Conservation (phyloP, 1,284 basidiomycete genomes). For the Boletus smithii region DNA sequence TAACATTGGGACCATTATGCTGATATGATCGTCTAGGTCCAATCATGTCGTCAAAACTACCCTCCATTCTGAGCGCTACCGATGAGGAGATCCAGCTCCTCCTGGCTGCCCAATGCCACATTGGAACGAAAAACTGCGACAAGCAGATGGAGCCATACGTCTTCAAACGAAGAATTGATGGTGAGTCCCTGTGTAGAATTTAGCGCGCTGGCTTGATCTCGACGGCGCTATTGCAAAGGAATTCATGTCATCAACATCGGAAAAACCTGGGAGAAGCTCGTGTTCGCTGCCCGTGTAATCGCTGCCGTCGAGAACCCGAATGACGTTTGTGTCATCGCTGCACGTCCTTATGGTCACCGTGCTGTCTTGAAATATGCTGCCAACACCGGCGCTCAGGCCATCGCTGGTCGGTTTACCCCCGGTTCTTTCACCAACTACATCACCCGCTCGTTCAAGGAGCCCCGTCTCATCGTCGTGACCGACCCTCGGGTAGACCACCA, state of each 20-base stretch:
- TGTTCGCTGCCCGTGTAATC: slow-evolving; percentile 91
- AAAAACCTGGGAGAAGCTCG: slow-evolving; percentile 99
- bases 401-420: slow-evolving; percentile 98
- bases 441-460: slow-evolving; percentile 99
- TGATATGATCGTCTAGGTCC: slow-evolving; percentile 32
- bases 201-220: slow-evolving; percentile 4
- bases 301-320: slow-evolving; percentile 96
- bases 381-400: slow-evolving; percentile 97
- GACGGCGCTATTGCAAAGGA: slow-evolving; percentile 45
- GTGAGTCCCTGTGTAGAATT: slow-evolving; percentile 44
- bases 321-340: slow-evolving; percentile 97
- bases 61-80: slow-evolving; percentile 88
- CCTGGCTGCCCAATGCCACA: slow-evolving; percentile 93
- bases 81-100: slow-evolving; percentile 97
- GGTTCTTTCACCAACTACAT: slow-evolving; percentile 99
- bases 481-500: slow-evolving; percentile 99
- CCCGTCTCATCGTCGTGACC: slow-evolving; percentile 95
- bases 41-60: slow-evolving; percentile 82
- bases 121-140: slow-evolving; percentile 98
- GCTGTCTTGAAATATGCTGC: slow-evolving; percentile 98
- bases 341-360: slow-evolving; percentile 97
- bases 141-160: slow-evolving; percentile 99
- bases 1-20: slow-evolving; percentile 27
- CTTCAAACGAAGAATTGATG: slow-evolving; percentile 95
- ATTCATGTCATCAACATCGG: slow-evolving; percentile 98